These are phyloP conservation scores for Diatrype stigma DNA, from an alignment of 2,329 filamentous ascomycete species.

Conservation along the genomic window DNA sequence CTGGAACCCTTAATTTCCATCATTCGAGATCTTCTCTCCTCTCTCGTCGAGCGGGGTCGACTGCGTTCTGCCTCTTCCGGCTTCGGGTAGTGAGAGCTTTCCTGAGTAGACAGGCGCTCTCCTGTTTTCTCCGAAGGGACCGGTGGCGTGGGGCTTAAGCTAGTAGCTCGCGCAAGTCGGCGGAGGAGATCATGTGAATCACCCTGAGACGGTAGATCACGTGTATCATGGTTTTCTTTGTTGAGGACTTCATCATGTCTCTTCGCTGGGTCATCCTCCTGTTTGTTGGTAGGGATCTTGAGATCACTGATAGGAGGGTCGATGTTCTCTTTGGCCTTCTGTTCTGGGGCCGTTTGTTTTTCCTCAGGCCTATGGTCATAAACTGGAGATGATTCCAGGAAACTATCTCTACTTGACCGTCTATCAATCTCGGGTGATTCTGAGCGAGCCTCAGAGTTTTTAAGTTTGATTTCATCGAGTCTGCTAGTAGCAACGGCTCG, in stretches of 20 bases:
- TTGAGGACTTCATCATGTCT: constrained; percentile 13
- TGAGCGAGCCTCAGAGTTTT: constrained; percentile 39
- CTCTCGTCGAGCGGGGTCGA: constrained; percentile 12
- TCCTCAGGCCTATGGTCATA: neutral
- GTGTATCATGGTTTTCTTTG: constrained; percentile 6
- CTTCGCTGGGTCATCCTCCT: constrained; percentile 4
- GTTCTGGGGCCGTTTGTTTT: neutral
- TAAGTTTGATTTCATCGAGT: constrained; percentile 49
- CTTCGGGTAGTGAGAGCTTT: constrained; percentile 6
- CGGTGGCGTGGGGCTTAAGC: constrained; percentile 37
- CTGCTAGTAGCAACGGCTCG: constrained; percentile 44
- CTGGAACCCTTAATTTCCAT: constrained; percentile 24
- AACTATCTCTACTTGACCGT: constrained; percentile 24
- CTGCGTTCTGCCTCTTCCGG: constrained; percentile 11
- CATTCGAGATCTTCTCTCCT: constrained; percentile 16
- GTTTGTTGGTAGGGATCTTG: neutral
- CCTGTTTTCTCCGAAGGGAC: constrained; percentile 9
- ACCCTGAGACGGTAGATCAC: constrained; percentile 20
- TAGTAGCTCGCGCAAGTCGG: constrained; percentile 44
- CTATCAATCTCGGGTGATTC: constrained; percentile 37
- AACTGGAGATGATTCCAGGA: constrained; percentile 6
- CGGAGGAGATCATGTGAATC: constrained; percentile 47
- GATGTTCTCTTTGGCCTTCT: neutral
- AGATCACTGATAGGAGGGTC: neutral
- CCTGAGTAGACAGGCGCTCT: constrained; percentile 5